A percentile compares a stretch with the other conserved stretches of the same genome.
phyloP scores from a whole-genome alignment of 2,329 filamentous ascomycete genomes.

The Chrysosporium queenslandicum region DNA sequence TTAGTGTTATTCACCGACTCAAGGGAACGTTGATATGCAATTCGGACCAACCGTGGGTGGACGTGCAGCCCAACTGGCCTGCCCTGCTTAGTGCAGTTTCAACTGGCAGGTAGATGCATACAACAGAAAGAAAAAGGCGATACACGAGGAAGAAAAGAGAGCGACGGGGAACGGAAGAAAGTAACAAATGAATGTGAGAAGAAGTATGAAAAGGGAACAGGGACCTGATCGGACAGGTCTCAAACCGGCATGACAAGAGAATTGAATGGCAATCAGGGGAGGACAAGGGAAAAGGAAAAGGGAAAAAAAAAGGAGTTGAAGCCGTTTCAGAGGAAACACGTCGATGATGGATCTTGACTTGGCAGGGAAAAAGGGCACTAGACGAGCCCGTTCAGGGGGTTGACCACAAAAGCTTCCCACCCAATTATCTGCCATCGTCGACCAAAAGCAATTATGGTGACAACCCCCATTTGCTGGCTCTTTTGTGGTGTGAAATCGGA shows the following conservation, averaged over 20 bases:
- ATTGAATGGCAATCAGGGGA: background rate
- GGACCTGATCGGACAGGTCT: conserved; percentile 1
- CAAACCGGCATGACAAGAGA: background rate
- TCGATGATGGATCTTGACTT: conserved; percentile 6
- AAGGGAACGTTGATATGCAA: background rate
- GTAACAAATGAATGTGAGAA: conserved; percentile 7
- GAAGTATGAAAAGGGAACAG: conserved; percentile 1
- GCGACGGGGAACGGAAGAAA: conserved; percentile 6
- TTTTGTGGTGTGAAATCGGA: background rate
- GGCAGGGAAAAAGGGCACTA: background rate
- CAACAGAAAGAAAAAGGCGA: background rate
- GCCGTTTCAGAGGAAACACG: conserved; percentile 16
- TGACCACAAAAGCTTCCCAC: background rate
- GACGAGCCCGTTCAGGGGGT: conserved; percentile 2
- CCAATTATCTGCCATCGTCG: background rate
- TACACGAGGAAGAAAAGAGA: conserved; percentile 1
- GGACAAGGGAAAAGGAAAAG: conserved; percentile 12
- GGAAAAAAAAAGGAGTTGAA: conserved; percentile 12
- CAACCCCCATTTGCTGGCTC: background rate
- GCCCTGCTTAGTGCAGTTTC: conserved; percentile 4
- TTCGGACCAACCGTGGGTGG: background rate
- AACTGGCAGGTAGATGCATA: background rate
- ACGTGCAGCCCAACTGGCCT: background rate
- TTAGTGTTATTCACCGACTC: background rate
- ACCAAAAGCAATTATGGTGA: background rate